Conservation (phyloP, 306 rosid genomes). For the Luffa aegyptiaca region DNA sequence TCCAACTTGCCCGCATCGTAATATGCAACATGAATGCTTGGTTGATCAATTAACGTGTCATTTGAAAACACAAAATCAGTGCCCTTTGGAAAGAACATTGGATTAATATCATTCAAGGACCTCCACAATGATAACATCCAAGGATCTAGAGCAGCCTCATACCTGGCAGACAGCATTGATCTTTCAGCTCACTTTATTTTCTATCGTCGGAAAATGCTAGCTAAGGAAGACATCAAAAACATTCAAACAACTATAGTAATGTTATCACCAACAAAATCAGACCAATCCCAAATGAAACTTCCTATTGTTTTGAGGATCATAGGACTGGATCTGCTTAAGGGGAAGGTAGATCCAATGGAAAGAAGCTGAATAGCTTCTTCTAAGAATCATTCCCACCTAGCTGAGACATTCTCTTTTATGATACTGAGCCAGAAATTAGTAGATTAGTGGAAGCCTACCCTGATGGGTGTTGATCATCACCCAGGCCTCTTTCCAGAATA, state of each 20-base stretch:
- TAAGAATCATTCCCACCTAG: background rate
- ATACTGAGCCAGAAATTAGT: background rate
- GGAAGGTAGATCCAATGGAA: background rate
- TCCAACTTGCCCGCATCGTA: constrained; percentile 34
- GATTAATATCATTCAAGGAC: constrained; percentile 36
- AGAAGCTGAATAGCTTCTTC: background rate
- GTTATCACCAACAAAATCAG: background rate
- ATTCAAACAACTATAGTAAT: background rate
- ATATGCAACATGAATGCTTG: constrained; percentile 51
- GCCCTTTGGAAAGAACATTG: constrained; percentile 51
- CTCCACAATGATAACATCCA: constrained; percentile 83
- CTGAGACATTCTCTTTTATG: no score
- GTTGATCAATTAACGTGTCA: constrained; percentile 42
- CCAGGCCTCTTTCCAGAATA: constrained; percentile 68
- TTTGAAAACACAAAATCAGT: constrained; percentile 36
- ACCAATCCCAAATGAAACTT: background rate
- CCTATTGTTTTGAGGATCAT: background rate
- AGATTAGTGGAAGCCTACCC: constrained; percentile 41
- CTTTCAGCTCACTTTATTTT: background rate
- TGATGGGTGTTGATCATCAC: constrained; percentile 93
- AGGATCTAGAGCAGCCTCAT: constrained; percentile 90
- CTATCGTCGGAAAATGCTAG: background rate
- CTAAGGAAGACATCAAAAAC: background rate
- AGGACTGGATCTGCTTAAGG: background rate
- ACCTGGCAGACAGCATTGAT: constrained; percentile 25